phyloP scores from a whole-genome alignment of 148 eudicot genomes.

The Rhododendron kiyosumense region DNA sequence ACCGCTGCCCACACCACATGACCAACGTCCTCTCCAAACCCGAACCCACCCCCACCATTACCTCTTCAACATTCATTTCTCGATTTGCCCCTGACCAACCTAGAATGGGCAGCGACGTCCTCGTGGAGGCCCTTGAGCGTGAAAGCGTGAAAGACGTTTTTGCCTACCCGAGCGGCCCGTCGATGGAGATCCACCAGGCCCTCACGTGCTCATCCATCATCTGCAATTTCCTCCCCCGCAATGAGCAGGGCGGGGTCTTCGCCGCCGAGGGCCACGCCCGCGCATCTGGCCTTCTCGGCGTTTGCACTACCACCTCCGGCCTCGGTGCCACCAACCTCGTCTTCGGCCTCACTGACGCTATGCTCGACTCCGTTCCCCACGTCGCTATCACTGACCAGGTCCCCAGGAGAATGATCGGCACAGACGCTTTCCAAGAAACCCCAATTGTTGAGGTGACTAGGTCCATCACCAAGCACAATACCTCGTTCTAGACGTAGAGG shows the following conservation, averaged over 20 bases:
- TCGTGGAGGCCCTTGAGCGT: too few species aligned
- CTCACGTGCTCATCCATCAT: conserved; percentile 61
- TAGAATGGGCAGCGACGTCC: too few species aligned
- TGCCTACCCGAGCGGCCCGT: conserved; percentile 91
- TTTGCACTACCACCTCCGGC: conserved; percentile 91
- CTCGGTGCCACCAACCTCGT: conserved; percentile 91
- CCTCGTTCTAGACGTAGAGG: conserved; percentile 72
- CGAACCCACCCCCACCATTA: too few species aligned
- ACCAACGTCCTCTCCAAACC: too few species aligned
- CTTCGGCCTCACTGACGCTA: conserved; percentile 78
- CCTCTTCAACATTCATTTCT: too few species aligned
- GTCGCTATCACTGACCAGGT: conserved; percentile 92
- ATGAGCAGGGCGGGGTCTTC: conserved; percentile 87
- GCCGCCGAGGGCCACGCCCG: conserved; percentile 94
- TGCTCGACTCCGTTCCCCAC: conserved; percentile 67
- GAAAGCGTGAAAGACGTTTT: conserved; percentile 62
- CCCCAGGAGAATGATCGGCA: conserved; percentile 83
- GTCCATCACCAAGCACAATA: conserved; percentile 87
- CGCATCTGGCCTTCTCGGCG: conserved; percentile 67
- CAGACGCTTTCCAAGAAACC: conserved; percentile 89
- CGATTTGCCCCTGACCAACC: too few species aligned
- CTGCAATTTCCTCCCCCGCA: conserved; percentile 73
- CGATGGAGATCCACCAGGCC: conserved; percentile 91
- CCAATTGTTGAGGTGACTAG: conserved; percentile 91
- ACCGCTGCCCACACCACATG: too few species aligned